Conservation (phyloP, 2,329 filamentous ascomycete species). For the Talaromyces sp. region DNA sequence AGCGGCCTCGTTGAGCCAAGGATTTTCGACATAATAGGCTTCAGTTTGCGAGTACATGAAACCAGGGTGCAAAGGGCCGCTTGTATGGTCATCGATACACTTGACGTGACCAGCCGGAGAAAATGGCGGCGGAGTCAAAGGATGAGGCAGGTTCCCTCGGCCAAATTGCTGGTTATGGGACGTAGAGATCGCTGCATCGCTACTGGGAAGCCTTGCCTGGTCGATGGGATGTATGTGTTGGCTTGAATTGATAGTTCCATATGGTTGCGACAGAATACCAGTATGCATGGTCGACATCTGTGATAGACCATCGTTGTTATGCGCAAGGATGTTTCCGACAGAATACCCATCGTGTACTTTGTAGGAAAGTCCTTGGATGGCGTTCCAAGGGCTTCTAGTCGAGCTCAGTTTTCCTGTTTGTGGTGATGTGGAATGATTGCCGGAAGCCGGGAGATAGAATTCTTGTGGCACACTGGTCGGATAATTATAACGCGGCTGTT, state of each 20-base stretch:
- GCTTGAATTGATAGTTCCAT: background rate
- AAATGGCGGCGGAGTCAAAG: background rate
- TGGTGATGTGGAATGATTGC: background rate
- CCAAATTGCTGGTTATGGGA: background rate
- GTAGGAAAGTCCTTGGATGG: background rate
- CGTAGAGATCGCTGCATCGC: background rate
- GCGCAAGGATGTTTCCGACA: background rate
- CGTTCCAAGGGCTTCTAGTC: background rate
- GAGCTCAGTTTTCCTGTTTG: background rate
- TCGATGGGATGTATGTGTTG: background rate
- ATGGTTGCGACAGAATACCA: background rate
- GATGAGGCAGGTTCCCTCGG: background rate
- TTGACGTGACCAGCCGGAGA: background rate
- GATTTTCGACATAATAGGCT: background rate
- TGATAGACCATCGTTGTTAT: background rate
- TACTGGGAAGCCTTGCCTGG: background rate
- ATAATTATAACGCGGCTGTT: background rate
- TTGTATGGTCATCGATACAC: background rate
- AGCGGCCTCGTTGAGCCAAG: background rate
- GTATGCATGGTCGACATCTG: background rate
- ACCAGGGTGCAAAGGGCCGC: background rate
- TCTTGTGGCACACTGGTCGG: background rate
- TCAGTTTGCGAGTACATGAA: background rate
- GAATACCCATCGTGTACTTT: background rate
- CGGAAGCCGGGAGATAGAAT: background rate